Evolutionary conservation across 345 rosid species (phyloP).

Genomic region (Ricinus communis): DNA sequence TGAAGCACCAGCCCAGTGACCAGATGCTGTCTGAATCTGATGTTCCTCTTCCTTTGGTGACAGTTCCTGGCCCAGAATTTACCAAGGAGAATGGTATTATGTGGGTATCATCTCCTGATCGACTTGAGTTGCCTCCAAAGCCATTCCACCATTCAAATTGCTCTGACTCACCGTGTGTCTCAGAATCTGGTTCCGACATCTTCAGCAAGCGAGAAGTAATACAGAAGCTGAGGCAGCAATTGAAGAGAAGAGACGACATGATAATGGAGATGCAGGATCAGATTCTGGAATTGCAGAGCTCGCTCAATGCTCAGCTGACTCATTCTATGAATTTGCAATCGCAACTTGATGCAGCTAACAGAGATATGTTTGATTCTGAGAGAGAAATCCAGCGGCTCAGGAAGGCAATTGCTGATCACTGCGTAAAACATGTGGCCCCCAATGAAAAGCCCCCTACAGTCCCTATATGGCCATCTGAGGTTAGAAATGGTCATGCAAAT

Average conservation of each 20-base stretch:
- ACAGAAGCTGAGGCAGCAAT: slow-evolving; percentile 86
- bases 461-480: slow-evolving; percentile 48
- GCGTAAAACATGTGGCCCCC: slow-evolving; percentile 42
- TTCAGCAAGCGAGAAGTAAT: slow-evolving; percentile 92
- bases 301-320: slow-evolving; percentile 58
- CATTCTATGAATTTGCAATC: slow-evolving; percentile 69
- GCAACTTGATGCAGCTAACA: slow-evolving; percentile 69
- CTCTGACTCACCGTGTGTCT: slow-evolving; percentile 92
- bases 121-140: slow-evolving; percentile 71
- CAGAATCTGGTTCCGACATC: slow-evolving; percentile 96
- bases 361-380: slow-evolving; percentile 74
- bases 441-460: slow-evolving; percentile 40
- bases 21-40: slow-evolving; percentile 53
- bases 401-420: slow-evolving; percentile 85
- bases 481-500: slow-evolving; percentile 55
- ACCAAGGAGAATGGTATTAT: slow-evolving; percentile 61
- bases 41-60: slow-evolving; percentile 64
- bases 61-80: slow-evolving; percentile 60
- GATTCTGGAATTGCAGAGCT: slow-evolving; percentile 65
- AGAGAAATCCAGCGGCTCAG: slow-evolving; percentile 85
- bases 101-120: slow-evolving; percentile 84
- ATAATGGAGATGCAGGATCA: slow-evolving; percentile 96
- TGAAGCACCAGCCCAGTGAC: slow-evolving; percentile 42
- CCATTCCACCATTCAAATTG: slow-evolving; percentile 77
- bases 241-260: slow-evolving; percentile 96